A percentile compares a stretch with the other conserved stretches of the same genome.
Evolutionary conservation across 768 basidiomycete genomes (phyloP).

Genomic region (Macrocybe gigantea): DNA sequence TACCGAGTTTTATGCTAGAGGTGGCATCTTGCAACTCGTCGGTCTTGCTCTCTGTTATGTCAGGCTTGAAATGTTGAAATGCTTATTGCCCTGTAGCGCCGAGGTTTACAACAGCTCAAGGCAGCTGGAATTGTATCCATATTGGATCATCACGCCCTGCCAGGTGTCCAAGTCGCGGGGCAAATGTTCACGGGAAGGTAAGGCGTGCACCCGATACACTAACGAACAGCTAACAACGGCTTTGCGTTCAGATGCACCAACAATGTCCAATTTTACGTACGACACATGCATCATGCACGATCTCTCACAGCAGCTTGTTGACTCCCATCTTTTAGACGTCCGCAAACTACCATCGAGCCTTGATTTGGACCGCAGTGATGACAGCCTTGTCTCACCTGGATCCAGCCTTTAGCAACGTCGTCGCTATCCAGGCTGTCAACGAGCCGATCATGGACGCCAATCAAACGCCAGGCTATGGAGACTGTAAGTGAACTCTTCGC

Average conservation of each 20-base stretch:
- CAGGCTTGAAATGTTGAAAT: not conserved
- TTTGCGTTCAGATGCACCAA: constrained; percentile 47
- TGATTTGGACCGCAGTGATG: constrained; percentile 82
- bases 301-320: not conserved
- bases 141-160: constrained; percentile 62
- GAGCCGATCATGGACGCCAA: constrained; percentile 71
- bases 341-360: constrained; percentile 69
- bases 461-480: constrained; percentile 63
- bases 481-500: constrained; percentile 39
- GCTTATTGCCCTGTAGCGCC: constrained; percentile 33
- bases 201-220: constrained; percentile 8
- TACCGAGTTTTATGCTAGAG: constrained; percentile 61
- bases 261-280: constrained; percentile 70
- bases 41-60: constrained; percentile 11
- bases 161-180: constrained; percentile 56
- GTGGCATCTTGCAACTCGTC: constrained; percentile 64
- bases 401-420: constrained; percentile 56
- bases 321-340: constrained; percentile 38
- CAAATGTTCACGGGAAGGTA: constrained; percentile 71
- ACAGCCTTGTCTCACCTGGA: constrained; percentile 66
- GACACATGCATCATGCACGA: constrained; percentile 3
- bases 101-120: constrained; percentile 55
- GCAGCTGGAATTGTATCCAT: constrained; percentile 62
- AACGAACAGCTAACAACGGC: constrained; percentile 1
- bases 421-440: constrained; percentile 71